Evolutionary conservation across 2,329 filamentous ascomycete species (phyloP), one percentile per base, ranked within the genome.

Genomic region (Fusarium sororula): DNA sequence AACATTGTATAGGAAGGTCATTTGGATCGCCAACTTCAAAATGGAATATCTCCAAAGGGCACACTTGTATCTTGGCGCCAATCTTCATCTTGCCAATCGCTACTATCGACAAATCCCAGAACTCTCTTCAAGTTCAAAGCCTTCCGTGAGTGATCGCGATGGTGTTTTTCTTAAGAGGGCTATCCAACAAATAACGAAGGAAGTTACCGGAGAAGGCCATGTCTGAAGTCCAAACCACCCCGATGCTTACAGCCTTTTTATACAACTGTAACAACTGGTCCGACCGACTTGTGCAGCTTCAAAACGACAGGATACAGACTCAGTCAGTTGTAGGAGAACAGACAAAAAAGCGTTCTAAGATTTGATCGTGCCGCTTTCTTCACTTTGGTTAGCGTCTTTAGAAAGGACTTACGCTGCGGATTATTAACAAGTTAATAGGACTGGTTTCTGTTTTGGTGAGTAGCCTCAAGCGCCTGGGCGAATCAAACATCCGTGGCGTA

Each of bases 101-200:
- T 4, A 30, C 20, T n/a, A 12, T 30, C 7, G 20, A n/a, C 20
- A 48, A n/a, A 30, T n/a, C 14, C 6, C 14, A 48, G 13, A 17
- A 28, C 9, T 11, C 13, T 13, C 4, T 22, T 15, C 18, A 12
- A 22, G 6, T 2, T 1, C 20, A 48, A 30, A 30, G 13, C 20
- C 26, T 1, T 20, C 13, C 11, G 13, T 22, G 6, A 28, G 26
- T 13, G 5, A 5, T 28, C 7, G 2, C 7, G 0, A 1, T 22
- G 7, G 7, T 4, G 1, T 7, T 28, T 15, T 7, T 11, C 9
- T 15, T 2, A 3, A 15, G 0, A 48, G 6, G 3, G 1, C 5
- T 0, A 4, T 30, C 20, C 30, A 2, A 48, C 6, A 11, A 48
- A 30, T 17, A 2, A 48, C 4, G 0, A 28, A 30, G 45, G 8